Base-by-base conservation (phyloP, 495 filamentous ascomycete genomes). In the Xylaria acuta region DNA sequence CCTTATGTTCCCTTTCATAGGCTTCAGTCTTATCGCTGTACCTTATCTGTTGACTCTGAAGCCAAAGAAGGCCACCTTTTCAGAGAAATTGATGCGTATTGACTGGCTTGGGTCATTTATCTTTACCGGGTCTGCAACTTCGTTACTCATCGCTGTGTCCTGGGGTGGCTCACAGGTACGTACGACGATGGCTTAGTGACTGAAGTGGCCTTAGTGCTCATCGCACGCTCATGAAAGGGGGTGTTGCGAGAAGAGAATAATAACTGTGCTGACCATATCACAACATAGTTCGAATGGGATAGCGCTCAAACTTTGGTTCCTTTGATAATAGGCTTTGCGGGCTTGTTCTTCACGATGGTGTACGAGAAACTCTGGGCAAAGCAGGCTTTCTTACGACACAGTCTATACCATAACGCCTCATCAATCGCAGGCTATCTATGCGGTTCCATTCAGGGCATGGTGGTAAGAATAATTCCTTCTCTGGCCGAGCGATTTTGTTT, bases 371-470 rank as follows among this genome's bases (percentile, higher is more conserved):
- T 76, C 30, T 74, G 76, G 4, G 85, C 88, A 2, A 64, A 73
- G 0, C 82, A 88, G 67, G 88, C 89, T 5, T 82, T 92, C 53
- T 87, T 92, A 62, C 84, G 85, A 4, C 77, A 83, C 0, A 79
- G 72, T 1, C 80, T 91, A 18, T 88, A 91, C 67, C 63, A 67
- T 22, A 77, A 77, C 22, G n/a, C 66, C 9, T 78, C 76, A 32
- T 80, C 77, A 78, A 81, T 75, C 78, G 81, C 72, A 67, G 80
- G 77, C 2, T 84, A 82, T 34, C 66, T 67, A 30, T 77, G 76
- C 20, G 80, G 77, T 2, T 59, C 79, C 27, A 75, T 82, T 20
- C 82, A 84, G 66, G 81, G 82, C 0, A 74, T 84, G 11, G 76
- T 83, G 60, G 80, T 83, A 74, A 41, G 81, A 69, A 38, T n/a